Conservation (phyloP, 345 rosid species). For the Camelina laxa region DNA sequence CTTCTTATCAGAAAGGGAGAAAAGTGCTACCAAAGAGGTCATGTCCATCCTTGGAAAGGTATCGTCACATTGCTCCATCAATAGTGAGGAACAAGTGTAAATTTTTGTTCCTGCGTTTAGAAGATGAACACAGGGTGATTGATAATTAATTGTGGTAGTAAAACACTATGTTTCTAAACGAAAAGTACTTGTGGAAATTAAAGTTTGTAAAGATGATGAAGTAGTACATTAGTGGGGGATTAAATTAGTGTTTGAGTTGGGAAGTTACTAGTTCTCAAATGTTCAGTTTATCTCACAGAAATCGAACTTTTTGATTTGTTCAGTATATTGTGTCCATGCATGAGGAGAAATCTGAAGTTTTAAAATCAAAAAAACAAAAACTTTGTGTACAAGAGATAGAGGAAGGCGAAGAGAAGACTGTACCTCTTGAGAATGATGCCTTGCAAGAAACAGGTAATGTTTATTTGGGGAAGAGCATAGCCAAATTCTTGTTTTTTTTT, state of each 20-base stretch:
- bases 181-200: background rate
- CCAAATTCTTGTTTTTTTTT: conserved; percentile 17
- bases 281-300: conserved; percentile 8
- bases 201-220: background rate
- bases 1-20: conserved; percentile 74
- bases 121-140: background rate
- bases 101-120: background rate
- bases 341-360: conserved; percentile 38
- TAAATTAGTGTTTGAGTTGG: background rate
- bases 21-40: conserved; percentile 91
- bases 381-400: conserved; percentile 43
- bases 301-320: conserved; percentile 19
- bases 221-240: background rate
- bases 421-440: conserved; percentile 16
- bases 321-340: conserved; percentile 49
- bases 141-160: background rate
- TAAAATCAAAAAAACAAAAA: conserved; percentile 62
- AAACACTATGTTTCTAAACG: background rate
- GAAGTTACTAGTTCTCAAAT: background rate
- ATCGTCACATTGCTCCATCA: conserved; percentile 8
- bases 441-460: conserved; percentile 50
- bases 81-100: background rate
- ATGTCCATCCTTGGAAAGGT: conserved; percentile 84
- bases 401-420: conserved; percentile 24
- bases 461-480: conserved; percentile 25